Evolutionary conservation across 2,329 filamentous ascomycete species (phyloP).

Genomic region (Trichophyton equinum): DNA sequence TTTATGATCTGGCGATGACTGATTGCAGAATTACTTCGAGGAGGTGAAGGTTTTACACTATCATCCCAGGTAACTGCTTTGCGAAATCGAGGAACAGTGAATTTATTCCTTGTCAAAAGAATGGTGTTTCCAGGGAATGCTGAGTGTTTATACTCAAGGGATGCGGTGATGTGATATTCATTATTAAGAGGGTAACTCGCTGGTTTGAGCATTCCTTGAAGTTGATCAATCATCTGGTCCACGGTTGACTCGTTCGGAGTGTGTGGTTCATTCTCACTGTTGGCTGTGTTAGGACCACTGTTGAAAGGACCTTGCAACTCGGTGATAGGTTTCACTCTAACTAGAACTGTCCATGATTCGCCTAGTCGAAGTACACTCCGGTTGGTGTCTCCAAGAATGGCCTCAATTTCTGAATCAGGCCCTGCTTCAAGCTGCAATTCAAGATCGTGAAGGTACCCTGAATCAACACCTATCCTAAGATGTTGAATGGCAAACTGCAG

Average conservation of each 20-base stretch:
- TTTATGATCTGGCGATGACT: background rate
- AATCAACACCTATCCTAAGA: conserved; percentile 20
- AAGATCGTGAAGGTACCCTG: conserved; percentile 18
- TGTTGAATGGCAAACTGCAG: conserved; percentile 18
- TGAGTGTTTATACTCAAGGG: conserved; percentile 23
- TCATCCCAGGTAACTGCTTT: background rate
- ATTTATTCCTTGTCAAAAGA: conserved; percentile 17
- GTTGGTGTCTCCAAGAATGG: conserved; percentile 14
- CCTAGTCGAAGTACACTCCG: conserved; percentile 20
- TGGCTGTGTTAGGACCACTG: no score
- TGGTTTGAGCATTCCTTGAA: conserved; percentile 20
- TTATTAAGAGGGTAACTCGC: conserved; percentile 10
- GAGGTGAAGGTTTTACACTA: background rate
- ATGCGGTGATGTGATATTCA: conserved; percentile 19
- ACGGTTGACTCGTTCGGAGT: conserved; percentile 8
- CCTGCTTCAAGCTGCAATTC: conserved; percentile 17
- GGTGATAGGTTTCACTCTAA: conserved; percentile 16
- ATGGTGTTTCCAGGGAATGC: conserved; percentile 17
- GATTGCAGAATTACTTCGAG: background rate
- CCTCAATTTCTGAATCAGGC: conserved; percentile 17
- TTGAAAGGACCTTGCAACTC: conserved; percentile 3
- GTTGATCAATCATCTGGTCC: conserved; percentile 19
- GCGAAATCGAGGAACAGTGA: conserved; percentile 14
- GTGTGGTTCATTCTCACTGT: background rate
- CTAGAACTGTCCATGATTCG: conserved; percentile 21